Conservation (phyloP, 2,329 filamentous ascomycete species). For the Calonectria crousiana region DNA sequence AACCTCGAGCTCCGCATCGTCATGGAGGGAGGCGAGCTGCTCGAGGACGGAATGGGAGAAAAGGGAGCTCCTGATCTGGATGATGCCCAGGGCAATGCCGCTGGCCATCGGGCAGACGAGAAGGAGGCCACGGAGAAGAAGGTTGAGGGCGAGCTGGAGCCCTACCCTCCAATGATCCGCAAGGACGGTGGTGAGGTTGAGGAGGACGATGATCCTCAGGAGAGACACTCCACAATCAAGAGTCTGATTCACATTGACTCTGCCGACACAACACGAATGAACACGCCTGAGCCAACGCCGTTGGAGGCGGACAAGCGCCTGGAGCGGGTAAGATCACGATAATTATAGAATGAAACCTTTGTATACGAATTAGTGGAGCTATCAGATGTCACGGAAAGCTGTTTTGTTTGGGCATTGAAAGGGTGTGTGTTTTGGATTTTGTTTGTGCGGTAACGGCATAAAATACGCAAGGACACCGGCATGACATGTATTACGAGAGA, state of each 20-base stretch:
- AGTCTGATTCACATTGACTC: slow-evolving; percentile 47
- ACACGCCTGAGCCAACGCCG: slow-evolving; percentile 48
- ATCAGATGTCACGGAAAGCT: background rate
- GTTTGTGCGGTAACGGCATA: background rate
- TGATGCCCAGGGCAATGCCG: slow-evolving; percentile 68
- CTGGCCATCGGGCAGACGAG: slow-evolving; percentile 54
- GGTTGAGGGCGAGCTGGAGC: slow-evolving; percentile 15
- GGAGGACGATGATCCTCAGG: slow-evolving; percentile 29
- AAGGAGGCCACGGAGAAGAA: slow-evolving; percentile 28
- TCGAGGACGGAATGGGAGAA: slow-evolving; percentile 68
- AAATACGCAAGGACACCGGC: background rate
- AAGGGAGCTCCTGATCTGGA: slow-evolving; percentile 68
- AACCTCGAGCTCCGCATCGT: slow-evolving; percentile 66
- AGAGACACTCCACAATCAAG: slow-evolving; percentile 41
- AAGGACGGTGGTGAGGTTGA: slow-evolving; percentile 41
- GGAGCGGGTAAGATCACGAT: slow-evolving; percentile 27
- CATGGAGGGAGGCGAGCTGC: slow-evolving; percentile 66
- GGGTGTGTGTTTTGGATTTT: slow-evolving; percentile 8
- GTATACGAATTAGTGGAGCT: background rate
- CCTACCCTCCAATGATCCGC: slow-evolving; percentile 42
- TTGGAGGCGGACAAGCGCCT: slow-evolving; percentile 45
- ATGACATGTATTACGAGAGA: background rate
- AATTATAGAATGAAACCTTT: slow-evolving; percentile 10
- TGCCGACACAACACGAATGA: slow-evolving; percentile 42
- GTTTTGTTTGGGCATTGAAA: slow-evolving; percentile 1